These are phyloP conservation scores for Firmiana major DNA, from an alignment of 345 rosid species.

Conservation along the genomic window DNA sequence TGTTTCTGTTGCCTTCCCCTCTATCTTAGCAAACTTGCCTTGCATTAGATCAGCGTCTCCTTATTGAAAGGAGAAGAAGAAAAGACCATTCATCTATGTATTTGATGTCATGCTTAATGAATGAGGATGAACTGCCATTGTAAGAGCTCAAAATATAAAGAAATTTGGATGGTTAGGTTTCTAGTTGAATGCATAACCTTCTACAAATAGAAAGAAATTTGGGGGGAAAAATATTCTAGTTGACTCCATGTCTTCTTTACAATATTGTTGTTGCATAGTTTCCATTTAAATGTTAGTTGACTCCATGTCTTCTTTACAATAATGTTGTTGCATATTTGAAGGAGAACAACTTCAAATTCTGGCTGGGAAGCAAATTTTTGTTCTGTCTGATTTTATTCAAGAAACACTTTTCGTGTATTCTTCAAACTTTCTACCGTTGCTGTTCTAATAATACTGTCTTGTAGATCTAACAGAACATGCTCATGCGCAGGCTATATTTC, in stretches of 20 bases:
- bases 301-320: too few relatives aligned
- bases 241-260: background rate
- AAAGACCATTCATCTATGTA: background rate
- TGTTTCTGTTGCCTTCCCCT: background rate
- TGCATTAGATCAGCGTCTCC: background rate
- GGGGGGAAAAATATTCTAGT: background rate
- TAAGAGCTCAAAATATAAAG: background rate
- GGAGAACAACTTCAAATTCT: too few relatives aligned
- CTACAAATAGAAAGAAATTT: background rate
- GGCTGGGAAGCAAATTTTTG: background rate
- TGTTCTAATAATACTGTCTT: background rate
- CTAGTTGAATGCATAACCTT: background rate
- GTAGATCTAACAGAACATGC: conserved; percentile 15
- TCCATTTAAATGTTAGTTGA: too few relatives aligned
- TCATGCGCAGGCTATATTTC: conserved; percentile 68
- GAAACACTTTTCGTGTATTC: background rate
- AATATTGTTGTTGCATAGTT: background rate
- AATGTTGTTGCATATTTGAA: too few relatives aligned
- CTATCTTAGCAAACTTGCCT: background rate
- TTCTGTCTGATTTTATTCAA: background rate
- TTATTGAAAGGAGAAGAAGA: background rate
- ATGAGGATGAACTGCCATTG: background rate
- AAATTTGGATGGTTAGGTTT: background rate
- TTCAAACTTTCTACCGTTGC: background rate
- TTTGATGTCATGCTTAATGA: background rate